Evolutionary conservation across 1,284 basidiomycete genomes (phyloP), one percentile per base, ranked within the genome.

Genomic region (Malassezia brasiliensis): DNA sequence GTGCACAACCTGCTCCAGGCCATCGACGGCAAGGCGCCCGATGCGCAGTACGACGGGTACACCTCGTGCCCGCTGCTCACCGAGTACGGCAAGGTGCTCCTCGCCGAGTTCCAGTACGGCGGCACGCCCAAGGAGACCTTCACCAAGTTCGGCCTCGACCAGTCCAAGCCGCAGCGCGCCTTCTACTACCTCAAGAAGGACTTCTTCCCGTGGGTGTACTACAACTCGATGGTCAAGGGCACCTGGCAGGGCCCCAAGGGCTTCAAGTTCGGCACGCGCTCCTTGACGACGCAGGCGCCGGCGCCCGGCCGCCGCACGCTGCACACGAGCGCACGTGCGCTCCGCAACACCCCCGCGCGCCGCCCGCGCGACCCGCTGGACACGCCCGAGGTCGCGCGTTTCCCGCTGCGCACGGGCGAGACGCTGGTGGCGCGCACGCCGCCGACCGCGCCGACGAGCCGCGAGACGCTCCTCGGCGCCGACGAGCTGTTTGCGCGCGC

Each of bases 121-220:
- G 77, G 83, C 7, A 81, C 83, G 72, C 87, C 89, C 5, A 85
- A 89, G 64, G 93, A 96, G 78, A 83, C 87, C 0, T 69, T 72
- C 38, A 32, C 39, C 37, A 42, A 65, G 36, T 61, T 66, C 38
- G 67, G 67, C 20, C 58, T 71, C 39, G 67, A 72, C 41, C 69
- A 72, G 54, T 55, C 56, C 25, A 57, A 53, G 47, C 65, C 68
- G n/a, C 58, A 55, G 65, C 85, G 84, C 53, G 66, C 83, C 2
- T 94, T 88, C 81, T 96, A 91, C 78, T 83, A 93, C 76, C 76
- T 98, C 58, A 96, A 93, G 77, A 94, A 85, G 82, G 84, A 88
- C 66, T 63, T 94, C 56, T 91, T 98, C 81, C 91, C 91, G 6
- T 82, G 80, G 76, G 83, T 82, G 1, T 96, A 96, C 79, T 96